These are phyloP conservation scores for Punica granatum DNA, from an alignment of 345 rosid genomes.

Conservation along the genomic window DNA sequence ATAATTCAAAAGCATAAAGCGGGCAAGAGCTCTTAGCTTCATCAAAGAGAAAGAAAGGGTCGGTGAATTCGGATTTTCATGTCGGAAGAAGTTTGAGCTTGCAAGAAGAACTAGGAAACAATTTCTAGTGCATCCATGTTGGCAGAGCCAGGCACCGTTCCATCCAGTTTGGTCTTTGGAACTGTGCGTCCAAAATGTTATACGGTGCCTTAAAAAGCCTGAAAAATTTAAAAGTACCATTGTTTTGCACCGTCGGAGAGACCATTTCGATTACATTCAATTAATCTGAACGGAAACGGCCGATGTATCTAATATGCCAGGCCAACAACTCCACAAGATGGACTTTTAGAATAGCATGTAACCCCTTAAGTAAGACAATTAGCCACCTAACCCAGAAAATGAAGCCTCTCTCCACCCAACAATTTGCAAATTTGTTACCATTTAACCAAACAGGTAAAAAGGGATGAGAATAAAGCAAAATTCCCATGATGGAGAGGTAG, in stretches of 20 bases:
- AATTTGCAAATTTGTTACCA: background rate
- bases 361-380: background rate
- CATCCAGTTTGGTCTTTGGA: too few species aligned
- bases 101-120: too few species aligned
- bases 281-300: too few species aligned
- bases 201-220: too few species aligned
- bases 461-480: background rate
- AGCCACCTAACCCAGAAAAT: background rate
- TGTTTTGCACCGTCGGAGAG: too few species aligned
- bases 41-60: background rate
- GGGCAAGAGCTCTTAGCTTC: constrained; percentile 2
- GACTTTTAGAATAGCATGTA: background rate
- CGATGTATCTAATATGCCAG: background rate
- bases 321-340: background rate
- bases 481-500: constrained; percentile 2
- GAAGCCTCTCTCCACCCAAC: background rate
- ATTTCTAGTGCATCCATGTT: too few species aligned
- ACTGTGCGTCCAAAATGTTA: too few species aligned
- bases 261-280: too few species aligned
- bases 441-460: background rate
- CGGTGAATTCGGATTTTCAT: too few species aligned
- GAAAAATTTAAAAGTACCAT: too few species aligned
- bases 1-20: constrained; percentile 1
- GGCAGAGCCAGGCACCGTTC: too few species aligned
- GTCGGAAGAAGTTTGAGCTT: too few species aligned